Percentiles rank a stretch among this genome's conserved stretches.
Conservation (phyloP, 2,329 filamentous ascomycete genomes). For the Fusarium transvaalense region DNA sequence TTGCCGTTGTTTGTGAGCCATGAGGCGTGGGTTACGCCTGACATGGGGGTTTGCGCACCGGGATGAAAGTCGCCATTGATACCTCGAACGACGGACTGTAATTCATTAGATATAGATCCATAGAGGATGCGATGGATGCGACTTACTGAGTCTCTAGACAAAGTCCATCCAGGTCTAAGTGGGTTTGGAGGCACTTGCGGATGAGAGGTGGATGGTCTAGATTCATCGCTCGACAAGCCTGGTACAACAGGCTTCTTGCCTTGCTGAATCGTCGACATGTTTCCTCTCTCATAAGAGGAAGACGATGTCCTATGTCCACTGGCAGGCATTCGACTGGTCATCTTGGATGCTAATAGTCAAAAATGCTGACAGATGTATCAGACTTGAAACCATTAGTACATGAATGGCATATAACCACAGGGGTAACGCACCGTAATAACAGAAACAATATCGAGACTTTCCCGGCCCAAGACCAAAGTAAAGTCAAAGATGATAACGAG, state of each 20-base stretch:
- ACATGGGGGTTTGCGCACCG: constrained; percentile 51
- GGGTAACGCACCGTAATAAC: neutral
- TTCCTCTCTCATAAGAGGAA: constrained; percentile 33
- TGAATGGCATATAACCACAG: neutral
- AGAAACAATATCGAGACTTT: neutral
- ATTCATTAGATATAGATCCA: neutral
- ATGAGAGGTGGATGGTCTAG: constrained; percentile 26
- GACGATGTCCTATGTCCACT: constrained; percentile 34
- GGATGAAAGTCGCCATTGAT: constrained; percentile 51
- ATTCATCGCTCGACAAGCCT: neutral
- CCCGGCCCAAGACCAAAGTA: neutral
- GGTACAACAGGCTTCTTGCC: constrained; percentile 11
- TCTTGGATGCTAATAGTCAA: neutral
- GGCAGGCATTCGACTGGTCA: constrained; percentile 21
- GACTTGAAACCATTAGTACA: neutral
- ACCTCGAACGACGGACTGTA: constrained; percentile 52
- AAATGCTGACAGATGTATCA: neutral
- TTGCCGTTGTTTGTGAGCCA: constrained; percentile 51
- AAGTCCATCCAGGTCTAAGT: constrained; percentile 27
- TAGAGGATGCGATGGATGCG: rapidly evolving
- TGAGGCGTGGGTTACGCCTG: constrained; percentile 49
- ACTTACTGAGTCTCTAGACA: constrained; percentile 51
- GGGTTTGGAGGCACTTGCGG: constrained; percentile 27
- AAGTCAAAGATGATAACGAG: constrained; percentile 10
- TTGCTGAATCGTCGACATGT: constrained; percentile 3